These are phyloP conservation scores for Fimicolochytrium jonesii DNA, from an alignment of 192 early-diverging fungal species.

Conservation along the genomic window DNA sequence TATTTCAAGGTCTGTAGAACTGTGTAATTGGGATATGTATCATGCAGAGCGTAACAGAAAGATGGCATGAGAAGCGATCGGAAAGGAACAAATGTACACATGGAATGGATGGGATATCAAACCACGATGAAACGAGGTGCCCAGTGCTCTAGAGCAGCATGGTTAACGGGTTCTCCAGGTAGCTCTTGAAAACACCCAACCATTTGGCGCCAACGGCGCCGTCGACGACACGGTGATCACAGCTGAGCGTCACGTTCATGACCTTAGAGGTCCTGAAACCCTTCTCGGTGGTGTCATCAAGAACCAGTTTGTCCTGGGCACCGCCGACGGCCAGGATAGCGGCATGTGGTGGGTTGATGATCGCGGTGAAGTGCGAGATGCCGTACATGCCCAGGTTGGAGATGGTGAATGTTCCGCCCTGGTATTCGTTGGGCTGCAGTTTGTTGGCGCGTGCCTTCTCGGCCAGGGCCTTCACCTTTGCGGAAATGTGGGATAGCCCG, in stretches of 20 bases:
- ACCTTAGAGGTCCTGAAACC: slow-evolving; percentile 50
- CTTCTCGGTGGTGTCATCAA: slow-evolving; percentile 36
- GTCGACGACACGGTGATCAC: slow-evolving; percentile 94
- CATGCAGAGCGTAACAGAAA: no score
- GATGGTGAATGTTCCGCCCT: slow-evolving; percentile 96
- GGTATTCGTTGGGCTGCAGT: slow-evolving; percentile 93
- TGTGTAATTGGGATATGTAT: no score
- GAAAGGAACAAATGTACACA: no score
- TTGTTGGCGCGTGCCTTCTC: slow-evolving; percentile 79
- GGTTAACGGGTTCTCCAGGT: slow-evolving; percentile 92
- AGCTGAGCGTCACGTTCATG: slow-evolving; percentile 74
- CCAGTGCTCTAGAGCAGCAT: slow-evolving; percentile 80
- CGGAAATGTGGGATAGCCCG: slow-evolving; percentile 83
- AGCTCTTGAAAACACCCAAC: slow-evolving; percentile 81
- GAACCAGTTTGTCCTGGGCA: slow-evolving; percentile 64
- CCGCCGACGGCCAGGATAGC: slow-evolving; percentile 91
- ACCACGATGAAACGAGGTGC: no score
- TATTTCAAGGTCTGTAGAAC: no score
- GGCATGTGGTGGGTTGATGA: slow-evolving; percentile 94
- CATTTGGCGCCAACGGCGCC: slow-evolving; percentile 90
- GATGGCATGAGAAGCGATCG: no score
- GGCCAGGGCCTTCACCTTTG: slow-evolving; percentile 81
- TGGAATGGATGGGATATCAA: no score
- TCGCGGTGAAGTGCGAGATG: slow-evolving; percentile 91
- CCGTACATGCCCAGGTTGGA: slow-evolving; percentile 98